These are phyloP conservation scores for Lathyrus sativus DNA, from an alignment of 306 rosid genomes.

Conservation along the genomic window DNA sequence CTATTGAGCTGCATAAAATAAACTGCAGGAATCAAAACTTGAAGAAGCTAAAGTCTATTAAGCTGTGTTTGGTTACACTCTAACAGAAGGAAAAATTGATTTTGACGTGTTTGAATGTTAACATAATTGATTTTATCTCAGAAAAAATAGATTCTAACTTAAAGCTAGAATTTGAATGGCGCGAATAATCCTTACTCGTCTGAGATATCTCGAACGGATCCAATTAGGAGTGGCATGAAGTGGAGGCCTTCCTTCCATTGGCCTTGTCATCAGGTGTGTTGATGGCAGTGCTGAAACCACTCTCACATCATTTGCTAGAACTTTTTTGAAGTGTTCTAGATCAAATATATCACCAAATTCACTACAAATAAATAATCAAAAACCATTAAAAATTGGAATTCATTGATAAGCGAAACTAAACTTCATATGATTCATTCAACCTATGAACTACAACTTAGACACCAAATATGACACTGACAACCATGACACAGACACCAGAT, in stretches of 20 bases:
- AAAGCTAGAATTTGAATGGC: too few species aligned
- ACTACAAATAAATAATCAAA: slow-evolving; percentile 51
- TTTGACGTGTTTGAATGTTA: too few species aligned
- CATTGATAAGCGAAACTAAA: background rate
- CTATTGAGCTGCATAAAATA: slow-evolving; percentile 66
- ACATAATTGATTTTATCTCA: too few species aligned
- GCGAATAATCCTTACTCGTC: slow-evolving; percentile 52
- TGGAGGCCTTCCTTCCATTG: slow-evolving; percentile 81
- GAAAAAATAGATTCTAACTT: too few species aligned
- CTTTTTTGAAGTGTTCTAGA: slow-evolving; percentile 85
- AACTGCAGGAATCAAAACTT: too few species aligned
- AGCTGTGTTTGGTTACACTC: too few species aligned
- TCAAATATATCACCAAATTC: slow-evolving; percentile 96
- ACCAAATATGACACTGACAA: background rate
- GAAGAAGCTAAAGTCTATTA: too few species aligned
- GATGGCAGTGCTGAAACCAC: slow-evolving; percentile 91
- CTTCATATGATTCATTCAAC: background rate
- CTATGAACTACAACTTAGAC: background rate
- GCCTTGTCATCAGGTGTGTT: slow-evolving; percentile 77
- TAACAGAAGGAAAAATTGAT: too few species aligned
- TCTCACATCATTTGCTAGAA: slow-evolving; percentile 71
- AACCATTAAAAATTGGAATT: slow-evolving; percentile 1
- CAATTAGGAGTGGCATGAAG: slow-evolving; percentile 78
- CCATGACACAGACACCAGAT: background rate
- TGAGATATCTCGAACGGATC: slow-evolving; percentile 82